These are phyloP conservation scores for Kwoniella sp. DNA, from an alignment of 768 basidiomycete genomes.

Conservation along the genomic window DNA sequence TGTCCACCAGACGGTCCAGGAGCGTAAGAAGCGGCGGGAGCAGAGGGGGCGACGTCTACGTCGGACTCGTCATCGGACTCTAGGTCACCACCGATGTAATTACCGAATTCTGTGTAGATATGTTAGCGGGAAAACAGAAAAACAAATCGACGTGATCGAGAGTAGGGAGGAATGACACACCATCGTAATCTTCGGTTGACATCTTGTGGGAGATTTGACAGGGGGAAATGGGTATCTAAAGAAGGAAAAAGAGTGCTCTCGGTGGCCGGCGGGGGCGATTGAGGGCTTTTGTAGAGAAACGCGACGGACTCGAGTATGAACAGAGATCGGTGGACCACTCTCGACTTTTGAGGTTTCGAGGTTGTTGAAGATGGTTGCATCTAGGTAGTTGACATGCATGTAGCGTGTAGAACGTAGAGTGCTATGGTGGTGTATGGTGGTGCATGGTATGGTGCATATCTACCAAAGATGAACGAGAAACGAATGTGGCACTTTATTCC, in stretches of 20 bases:
- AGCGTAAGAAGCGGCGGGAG: slow-evolving; percentile 35
- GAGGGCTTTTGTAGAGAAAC: background rate
- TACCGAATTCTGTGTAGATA: slow-evolving; percentile 69
- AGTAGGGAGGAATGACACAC: slow-evolving; percentile 29
- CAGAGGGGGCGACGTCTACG: slow-evolving; percentile 58
- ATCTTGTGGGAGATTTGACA: slow-evolving; percentile 31
- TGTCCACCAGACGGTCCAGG: slow-evolving; percentile 45
- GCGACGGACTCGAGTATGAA: background rate
- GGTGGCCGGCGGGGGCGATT: background rate
- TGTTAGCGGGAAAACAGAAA: slow-evolving; percentile 5
- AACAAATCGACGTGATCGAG: too few species aligned
- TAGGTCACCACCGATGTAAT: slow-evolving; percentile 93
- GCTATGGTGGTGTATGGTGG: background rate
- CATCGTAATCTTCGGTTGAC: slow-evolving; percentile 57
- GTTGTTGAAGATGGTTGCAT: background rate
- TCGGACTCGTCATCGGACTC: slow-evolving; percentile 74
- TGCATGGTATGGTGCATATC: background rate
- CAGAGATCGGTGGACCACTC: background rate
- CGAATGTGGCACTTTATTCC: slow-evolving; percentile 18
- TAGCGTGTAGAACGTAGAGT: too few species aligned
- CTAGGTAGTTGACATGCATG: too few species aligned
- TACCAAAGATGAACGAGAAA: slow-evolving; percentile 8
- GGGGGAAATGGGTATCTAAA: background rate
- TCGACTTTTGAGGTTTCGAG: too few species aligned
- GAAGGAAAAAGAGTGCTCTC: background rate